Conservation (phyloP, 1,284 basidiomycete genomes). For the Melanopsichium pennsylvanicum region DNA sequence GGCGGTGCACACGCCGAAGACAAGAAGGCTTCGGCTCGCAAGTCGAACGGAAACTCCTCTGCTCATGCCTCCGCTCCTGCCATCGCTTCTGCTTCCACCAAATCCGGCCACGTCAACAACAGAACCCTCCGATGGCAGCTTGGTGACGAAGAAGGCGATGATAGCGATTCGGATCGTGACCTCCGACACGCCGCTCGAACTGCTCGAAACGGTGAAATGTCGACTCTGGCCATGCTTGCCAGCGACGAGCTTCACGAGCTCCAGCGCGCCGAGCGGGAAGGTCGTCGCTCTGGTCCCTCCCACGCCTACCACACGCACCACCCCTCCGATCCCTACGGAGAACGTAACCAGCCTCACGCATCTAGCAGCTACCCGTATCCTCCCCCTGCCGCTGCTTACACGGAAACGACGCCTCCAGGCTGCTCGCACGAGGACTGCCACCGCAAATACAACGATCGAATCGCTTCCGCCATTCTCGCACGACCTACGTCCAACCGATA, state of each 20-base stretch:
- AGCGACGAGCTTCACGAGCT: conserved; percentile 61
- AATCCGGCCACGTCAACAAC: conserved; percentile 12
- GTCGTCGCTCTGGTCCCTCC: conserved; percentile 24
- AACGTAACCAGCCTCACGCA: conserved; percentile 29
- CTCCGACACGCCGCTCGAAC: conserved; percentile 14
- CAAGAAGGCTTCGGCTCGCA: conserved; percentile 27
- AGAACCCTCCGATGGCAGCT: conserved; percentile 43
- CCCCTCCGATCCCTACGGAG: conserved; percentile 34
- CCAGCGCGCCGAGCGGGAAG: conserved; percentile 55
- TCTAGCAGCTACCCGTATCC: conserved; percentile 22
- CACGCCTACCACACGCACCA: conserved; percentile 26
- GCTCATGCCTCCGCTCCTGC: conserved; percentile 16
- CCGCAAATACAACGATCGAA: conserved; percentile 57
- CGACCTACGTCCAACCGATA: conserved; percentile 28
- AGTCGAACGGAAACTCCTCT: conserved; percentile 11
- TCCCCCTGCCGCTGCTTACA: conserved; percentile 3
- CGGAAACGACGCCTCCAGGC: conserved; percentile 43
- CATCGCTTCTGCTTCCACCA: conserved; percentile 37
- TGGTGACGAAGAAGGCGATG: conserved; percentile 47
- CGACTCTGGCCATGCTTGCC: conserved; percentile 62
- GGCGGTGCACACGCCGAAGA: conserved; percentile 29
- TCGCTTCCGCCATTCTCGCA: conserved; percentile 45
- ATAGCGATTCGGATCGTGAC: conserved; percentile 55
- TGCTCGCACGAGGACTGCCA: conserved; percentile 61
- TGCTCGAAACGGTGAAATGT: conserved; percentile 54